Evolutionary conservation across 345 rosid species (phyloP).

Genomic region (Geranium brycei): DNA sequence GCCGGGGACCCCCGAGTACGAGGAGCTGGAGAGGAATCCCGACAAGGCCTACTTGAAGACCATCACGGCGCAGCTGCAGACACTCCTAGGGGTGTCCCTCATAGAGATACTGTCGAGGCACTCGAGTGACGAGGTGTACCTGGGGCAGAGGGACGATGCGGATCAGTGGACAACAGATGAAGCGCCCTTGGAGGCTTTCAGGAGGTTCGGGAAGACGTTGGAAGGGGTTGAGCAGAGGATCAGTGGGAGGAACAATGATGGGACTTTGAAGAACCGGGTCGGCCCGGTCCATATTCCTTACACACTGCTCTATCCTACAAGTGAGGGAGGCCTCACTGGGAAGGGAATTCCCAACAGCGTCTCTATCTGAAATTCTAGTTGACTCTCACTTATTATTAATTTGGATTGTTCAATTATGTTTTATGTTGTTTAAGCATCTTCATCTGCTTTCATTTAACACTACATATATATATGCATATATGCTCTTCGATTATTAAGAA

Average conservation of each 20-base stretch:
- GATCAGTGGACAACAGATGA: slow-evolving; percentile 52
- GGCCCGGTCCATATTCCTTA: slow-evolving; percentile 69
- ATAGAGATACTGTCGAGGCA: slow-evolving; percentile 63
- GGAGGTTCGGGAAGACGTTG: slow-evolving; percentile 36
- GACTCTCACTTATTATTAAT: no score
- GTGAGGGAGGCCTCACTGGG: slow-evolving; percentile 55
- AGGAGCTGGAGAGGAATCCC: slow-evolving; percentile 33
- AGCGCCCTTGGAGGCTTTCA: slow-evolving; percentile 49
- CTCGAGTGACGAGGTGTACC: slow-evolving; percentile 59
- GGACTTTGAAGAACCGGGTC: slow-evolving; percentile 41
- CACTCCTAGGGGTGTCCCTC: slow-evolving; percentile 60
- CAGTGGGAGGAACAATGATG: slow-evolving; percentile 34
- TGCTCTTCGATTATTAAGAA: no score
- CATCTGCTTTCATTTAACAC: no score
- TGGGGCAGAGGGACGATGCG: slow-evolving; percentile 52
- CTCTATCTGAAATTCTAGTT: slow-evolving; percentile 47
- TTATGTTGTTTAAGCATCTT: no score
- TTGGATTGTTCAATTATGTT: no score
- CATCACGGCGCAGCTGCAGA: slow-evolving; percentile 69
- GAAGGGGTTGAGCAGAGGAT: slow-evolving; percentile 42
- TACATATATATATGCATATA: no score
- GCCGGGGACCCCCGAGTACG: slow-evolving; percentile 51
- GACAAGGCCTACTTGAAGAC: slow-evolving; percentile 57
- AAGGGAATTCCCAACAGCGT: slow-evolving; percentile 86
- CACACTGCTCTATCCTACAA: slow-evolving; percentile 51